These are phyloP conservation scores for Saccharomyces jurei DNA, from an alignment of 805 yeast species.

Conservation along the genomic window DNA sequence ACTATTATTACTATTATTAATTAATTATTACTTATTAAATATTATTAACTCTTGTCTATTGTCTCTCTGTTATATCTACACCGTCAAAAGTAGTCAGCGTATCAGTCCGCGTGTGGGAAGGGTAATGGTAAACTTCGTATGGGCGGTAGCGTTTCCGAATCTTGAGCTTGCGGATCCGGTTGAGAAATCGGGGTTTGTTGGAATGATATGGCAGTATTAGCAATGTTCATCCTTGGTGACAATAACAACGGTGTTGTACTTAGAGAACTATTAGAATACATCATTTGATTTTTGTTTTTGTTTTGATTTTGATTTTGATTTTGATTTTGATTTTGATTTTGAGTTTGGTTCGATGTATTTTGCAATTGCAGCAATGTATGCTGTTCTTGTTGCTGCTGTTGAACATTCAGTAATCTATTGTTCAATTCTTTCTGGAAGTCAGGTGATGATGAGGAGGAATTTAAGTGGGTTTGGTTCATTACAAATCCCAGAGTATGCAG, in stretches of 20 bases:
- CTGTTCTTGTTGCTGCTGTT: slow-evolving; percentile 14
- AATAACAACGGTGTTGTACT: slow-evolving; percentile 6
- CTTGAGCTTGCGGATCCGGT: slow-evolving; percentile 4
- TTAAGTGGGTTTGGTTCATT: background rate
- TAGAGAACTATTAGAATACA: slow-evolving; percentile 5
- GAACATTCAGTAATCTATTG: slow-evolving; percentile 17
- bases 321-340: background rate
- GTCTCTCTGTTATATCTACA: background rate
- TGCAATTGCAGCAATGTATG: background rate
- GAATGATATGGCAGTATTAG: background rate
- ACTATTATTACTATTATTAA: background rate
- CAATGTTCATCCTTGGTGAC: slow-evolving; percentile 6
- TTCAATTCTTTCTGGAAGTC: slow-evolving; percentile 14
- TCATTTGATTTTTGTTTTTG: slow-evolving; percentile 2
- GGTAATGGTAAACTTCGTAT: slow-evolving; percentile 27
- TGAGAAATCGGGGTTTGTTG: background rate
- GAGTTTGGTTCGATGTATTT: background rate
- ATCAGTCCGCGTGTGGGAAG: slow-evolving; percentile 16
- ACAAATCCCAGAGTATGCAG: slow-evolving; percentile 4
- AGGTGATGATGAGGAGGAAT: background rate
- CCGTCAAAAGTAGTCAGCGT: background rate
- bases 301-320: background rate
- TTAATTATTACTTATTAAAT: background rate
- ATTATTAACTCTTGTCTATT: background rate
- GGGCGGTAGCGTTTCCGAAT: slow-evolving; percentile 20